Percentiles rank a stretch among this genome's conserved stretches.
These are phyloP conservation scores for Magnaporthiopsis incrustans DNA, from an alignment of 2,329 filamentous ascomycete species.

Conservation along the genomic window DNA sequence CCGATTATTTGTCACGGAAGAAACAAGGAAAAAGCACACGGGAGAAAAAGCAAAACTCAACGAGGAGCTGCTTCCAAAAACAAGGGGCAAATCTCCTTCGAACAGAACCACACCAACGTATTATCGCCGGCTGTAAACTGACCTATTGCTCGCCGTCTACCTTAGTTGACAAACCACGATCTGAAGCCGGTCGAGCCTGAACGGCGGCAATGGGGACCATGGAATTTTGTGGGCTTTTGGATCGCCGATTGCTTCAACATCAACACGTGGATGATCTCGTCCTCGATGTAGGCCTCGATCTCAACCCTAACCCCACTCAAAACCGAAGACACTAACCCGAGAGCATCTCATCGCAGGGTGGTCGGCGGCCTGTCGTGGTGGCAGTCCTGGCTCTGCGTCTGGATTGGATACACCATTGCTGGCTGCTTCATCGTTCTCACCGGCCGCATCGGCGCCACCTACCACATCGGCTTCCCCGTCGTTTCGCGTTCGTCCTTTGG, in stretches of 20 bases:
- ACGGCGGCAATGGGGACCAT: constrained; percentile 73
- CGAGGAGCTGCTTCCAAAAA: too few species aligned
- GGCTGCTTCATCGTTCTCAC: constrained; percentile 68
- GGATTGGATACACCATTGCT: constrained; percentile 75
- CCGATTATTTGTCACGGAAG: not conserved
- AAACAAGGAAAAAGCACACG: not conserved
- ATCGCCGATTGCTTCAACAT: constrained; percentile 81
- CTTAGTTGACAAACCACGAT: constrained; percentile 70
- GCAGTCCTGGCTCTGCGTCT: constrained; percentile 85
- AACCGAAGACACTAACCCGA: too few species aligned
- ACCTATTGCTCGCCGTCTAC: not conserved
- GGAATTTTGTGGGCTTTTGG: constrained; percentile 88
- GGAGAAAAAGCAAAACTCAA: not conserved
- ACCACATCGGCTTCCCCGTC: constrained; percentile 86
- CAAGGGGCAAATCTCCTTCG: too few species aligned
- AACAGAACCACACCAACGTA: not conserved
- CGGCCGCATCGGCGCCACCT: constrained; percentile 75
- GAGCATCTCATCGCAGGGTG: constrained; percentile 32
- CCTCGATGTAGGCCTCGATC: constrained; percentile 46
- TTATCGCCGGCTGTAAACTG: not conserved
- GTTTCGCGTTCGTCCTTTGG: constrained; percentile 72
- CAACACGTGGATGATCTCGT: constrained; percentile 92
- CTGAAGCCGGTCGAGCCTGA: constrained; percentile 72
- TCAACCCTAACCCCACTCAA: too few species aligned
- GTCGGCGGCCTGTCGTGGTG: constrained; percentile 76